phyloP scores from a whole-genome alignment of 345 rosid genomes.

The Sonneratia alba region DNA sequence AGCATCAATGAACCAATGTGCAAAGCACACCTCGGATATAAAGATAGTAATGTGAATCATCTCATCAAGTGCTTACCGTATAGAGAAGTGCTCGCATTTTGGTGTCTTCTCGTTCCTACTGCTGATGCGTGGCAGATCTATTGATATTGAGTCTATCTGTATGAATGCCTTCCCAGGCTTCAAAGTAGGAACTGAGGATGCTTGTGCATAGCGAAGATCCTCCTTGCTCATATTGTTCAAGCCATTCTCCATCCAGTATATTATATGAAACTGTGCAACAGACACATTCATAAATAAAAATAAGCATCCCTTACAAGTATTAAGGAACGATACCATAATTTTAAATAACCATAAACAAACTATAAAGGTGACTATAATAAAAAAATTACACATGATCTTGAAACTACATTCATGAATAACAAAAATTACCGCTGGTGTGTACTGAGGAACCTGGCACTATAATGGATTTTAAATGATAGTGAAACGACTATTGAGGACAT shows the following conservation, averaged over 20 bases:
- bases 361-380: background rate
- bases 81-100: slow-evolving; percentile 6
- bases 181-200: slow-evolving; percentile 1
- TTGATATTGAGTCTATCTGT: slow-evolving; percentile 15
- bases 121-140: slow-evolving; percentile 6
- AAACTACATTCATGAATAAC: background rate
- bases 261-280: background rate
- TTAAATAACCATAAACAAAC: background rate
- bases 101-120: background rate
- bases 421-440: background rate
- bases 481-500: background rate
- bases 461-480: background rate
- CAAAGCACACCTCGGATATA: background rate
- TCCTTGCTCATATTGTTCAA: background rate
- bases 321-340: background rate
- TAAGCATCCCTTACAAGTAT: background rate
- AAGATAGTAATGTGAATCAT: background rate
- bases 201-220: background rate
- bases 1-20: background rate
- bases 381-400: background rate
- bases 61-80: slow-evolving; percentile 5
- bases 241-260: background rate
- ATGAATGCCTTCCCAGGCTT: slow-evolving; percentile 10
- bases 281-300: background rate
- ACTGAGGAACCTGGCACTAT: background rate